Percentiles rank a stretch among this genome's conserved stretches.
phyloP scores from a whole-genome alignment of 495 filamentous ascomycete genomes.

The Lasiosphaeriaceae sp. region DNA sequence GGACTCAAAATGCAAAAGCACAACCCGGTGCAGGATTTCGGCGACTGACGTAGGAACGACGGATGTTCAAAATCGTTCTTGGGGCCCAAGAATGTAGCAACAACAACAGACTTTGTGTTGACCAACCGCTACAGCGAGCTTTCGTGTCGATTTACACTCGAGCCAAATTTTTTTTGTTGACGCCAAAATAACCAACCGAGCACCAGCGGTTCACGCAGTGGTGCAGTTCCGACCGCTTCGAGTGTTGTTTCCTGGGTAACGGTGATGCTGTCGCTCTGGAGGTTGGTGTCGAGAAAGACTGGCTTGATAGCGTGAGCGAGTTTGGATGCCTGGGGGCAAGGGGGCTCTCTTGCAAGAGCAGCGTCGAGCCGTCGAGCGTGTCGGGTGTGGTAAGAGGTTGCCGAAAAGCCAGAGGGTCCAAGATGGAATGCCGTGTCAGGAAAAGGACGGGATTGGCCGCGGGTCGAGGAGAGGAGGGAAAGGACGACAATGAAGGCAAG shows the following conservation, averaged over 20 bases:
- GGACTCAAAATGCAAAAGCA: not conserved
- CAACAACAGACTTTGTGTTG: not conserved
- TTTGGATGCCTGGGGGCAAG: not conserved
- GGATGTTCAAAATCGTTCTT: not conserved
- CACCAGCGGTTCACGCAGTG: too few species aligned
- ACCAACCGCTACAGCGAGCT: conserved; percentile 3
- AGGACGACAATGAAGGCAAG: not conserved
- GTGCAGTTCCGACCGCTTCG: too few species aligned
- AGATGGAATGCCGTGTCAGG: not conserved
- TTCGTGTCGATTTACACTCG: conserved; percentile 2
- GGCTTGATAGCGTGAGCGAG: not conserved
- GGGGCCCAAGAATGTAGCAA: conserved; percentile 8
- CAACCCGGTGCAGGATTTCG: too few species aligned
- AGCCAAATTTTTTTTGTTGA: not conserved
- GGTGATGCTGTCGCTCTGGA: not conserved
- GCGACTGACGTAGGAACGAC: too few species aligned
- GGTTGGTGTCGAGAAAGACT: not conserved
- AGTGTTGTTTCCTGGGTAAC: too few species aligned
- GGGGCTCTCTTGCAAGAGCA: not conserved
- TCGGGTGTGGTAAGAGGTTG: not conserved
- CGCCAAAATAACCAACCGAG: too few species aligned
- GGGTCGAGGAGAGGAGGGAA: not conserved
- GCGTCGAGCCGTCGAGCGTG: not conserved
- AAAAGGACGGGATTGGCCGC: not conserved
- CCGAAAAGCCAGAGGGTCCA: not conserved